Evolutionary conservation across 2,329 filamentous ascomycete species (phyloP).

Genomic region (Fusarium sp.): DNA sequence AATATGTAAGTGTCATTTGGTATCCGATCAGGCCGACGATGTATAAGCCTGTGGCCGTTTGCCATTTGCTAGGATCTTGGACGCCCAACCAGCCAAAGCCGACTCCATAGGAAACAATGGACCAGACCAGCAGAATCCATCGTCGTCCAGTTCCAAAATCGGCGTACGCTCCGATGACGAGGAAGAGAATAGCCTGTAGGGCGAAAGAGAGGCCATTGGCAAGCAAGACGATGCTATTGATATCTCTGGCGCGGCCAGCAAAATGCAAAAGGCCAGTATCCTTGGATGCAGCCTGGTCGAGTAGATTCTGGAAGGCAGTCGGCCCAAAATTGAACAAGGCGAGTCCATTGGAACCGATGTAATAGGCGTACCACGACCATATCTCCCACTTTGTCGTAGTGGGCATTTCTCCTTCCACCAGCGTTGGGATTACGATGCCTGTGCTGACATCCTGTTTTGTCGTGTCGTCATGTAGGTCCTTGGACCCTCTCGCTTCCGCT

Average conservation of each 20-base stretch:
- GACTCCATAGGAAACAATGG: slow-evolving; percentile 70
- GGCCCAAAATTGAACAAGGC: slow-evolving; percentile 74
- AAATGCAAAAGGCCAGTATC: slow-evolving; percentile 66
- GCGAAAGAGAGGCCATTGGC: slow-evolving; percentile 77
- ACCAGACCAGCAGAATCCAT: slow-evolving; percentile 72
- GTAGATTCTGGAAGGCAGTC: slow-evolving; percentile 73
- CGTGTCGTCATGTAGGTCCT: background rate
- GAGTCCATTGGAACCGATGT: slow-evolving; percentile 75
- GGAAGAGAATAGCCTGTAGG: slow-evolving; percentile 70
- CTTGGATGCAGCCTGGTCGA: slow-evolving; percentile 69
- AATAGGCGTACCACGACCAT: slow-evolving; percentile 60
- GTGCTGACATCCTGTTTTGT: slow-evolving; percentile 6
- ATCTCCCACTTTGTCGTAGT: slow-evolving; percentile 38
- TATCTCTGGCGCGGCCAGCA: slow-evolving; percentile 67
- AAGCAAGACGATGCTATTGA: slow-evolving; percentile 74
- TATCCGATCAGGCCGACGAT: slow-evolving; percentile 76
- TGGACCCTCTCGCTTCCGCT: background rate
- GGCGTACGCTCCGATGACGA: slow-evolving; percentile 64
- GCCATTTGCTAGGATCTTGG: slow-evolving; percentile 70
- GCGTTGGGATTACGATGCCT: slow-evolving; percentile 23
- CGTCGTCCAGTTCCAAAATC: slow-evolving; percentile 76
- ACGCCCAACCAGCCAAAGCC: slow-evolving; percentile 78
- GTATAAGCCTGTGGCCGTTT: slow-evolving; percentile 70
- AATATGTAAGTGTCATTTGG: slow-evolving; percentile 76
- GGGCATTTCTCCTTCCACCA: slow-evolving; percentile 29